Conservation (phyloP, 2,329 filamentous ascomycete species). For the Nigrograna mackinnonii region DNA sequence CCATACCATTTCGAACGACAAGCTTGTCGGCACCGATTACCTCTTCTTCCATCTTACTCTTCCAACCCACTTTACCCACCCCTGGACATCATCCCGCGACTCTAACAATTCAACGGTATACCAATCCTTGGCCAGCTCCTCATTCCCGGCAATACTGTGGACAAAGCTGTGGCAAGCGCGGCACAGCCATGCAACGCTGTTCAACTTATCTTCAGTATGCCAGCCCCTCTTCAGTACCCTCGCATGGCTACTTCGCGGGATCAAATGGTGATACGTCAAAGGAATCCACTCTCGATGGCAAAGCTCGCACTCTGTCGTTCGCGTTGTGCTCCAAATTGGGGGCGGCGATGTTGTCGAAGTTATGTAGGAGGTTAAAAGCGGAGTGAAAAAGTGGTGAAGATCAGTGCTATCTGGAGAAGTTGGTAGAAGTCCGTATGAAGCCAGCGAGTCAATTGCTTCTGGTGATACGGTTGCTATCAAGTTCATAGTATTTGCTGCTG, state of each 20-base stretch:
- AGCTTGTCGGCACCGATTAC: slow-evolving; percentile 28
- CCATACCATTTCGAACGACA: neutral
- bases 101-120: slow-evolving; percentile 74
- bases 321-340: slow-evolving; percentile 64
- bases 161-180: slow-evolving; percentile 83
- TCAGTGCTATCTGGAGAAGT: slow-evolving; percentile 40
- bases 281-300: slow-evolving; percentile 75
- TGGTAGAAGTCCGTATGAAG: slow-evolving; percentile 67
- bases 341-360: slow-evolving; percentile 61
- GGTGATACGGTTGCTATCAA: slow-evolving; percentile 59
- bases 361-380: slow-evolving; percentile 67
- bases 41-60: slow-evolving; percentile 73
- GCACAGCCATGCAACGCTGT: slow-evolving; percentile 86
- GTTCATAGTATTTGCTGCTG: slow-evolving; percentile 52
- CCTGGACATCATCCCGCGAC: slow-evolving; percentile 70
- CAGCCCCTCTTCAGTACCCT: slow-evolving; percentile 78
- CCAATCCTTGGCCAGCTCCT: slow-evolving; percentile 74
- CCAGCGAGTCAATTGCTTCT: slow-evolving; percentile 67
- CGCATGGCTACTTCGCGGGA: slow-evolving; percentile 76
- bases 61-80: slow-evolving; percentile 74
- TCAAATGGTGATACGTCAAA: slow-evolving; percentile 83
- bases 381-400: slow-evolving; percentile 61
- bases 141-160: slow-evolving; percentile 74
- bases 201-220: slow-evolving; percentile 74
- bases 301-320: slow-evolving; percentile 68